Evolutionary conservation across 345 rosid genomes (phyloP).

Genomic region (Eucalyptus marginata): DNA sequence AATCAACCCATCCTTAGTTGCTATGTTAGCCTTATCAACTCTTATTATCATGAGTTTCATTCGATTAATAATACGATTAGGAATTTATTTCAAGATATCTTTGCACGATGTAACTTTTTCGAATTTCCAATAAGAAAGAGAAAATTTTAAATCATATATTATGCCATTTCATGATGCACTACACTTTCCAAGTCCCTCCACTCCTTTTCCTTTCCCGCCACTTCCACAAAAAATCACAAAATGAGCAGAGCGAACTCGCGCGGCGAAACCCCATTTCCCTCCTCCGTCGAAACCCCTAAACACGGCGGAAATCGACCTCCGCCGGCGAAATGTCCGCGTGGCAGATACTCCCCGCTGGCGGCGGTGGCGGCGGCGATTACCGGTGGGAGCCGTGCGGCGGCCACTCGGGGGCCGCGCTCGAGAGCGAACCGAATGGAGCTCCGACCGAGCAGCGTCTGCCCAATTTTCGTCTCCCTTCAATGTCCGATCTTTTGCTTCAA

Average conservation of each 20-base stretch:
- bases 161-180: background rate
- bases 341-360: constrained; percentile 27
- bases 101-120: background rate
- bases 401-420: background rate
- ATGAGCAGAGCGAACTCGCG: background rate
- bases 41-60: background rate
- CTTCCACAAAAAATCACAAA: background rate
- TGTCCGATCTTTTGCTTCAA: constrained; percentile 55
- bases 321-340: constrained; percentile 59
- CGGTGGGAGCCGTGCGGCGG: constrained; percentile 55
- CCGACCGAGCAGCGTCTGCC: constrained; percentile 3
- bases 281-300: background rate
- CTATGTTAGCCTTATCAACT: background rate
- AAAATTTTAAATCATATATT: background rate
- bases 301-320: background rate
- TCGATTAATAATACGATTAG: background rate
- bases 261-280: background rate
- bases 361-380: constrained; percentile 16
- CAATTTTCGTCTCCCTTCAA: constrained; percentile 33
- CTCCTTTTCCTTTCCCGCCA: background rate
- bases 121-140: background rate
- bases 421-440: background rate
- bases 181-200: background rate
- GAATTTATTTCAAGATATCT: background rate
- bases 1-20: background rate